Evolutionary conservation across 805 yeast genomes (phyloP).

Genomic region (Metschnikowia cubensis): DNA sequence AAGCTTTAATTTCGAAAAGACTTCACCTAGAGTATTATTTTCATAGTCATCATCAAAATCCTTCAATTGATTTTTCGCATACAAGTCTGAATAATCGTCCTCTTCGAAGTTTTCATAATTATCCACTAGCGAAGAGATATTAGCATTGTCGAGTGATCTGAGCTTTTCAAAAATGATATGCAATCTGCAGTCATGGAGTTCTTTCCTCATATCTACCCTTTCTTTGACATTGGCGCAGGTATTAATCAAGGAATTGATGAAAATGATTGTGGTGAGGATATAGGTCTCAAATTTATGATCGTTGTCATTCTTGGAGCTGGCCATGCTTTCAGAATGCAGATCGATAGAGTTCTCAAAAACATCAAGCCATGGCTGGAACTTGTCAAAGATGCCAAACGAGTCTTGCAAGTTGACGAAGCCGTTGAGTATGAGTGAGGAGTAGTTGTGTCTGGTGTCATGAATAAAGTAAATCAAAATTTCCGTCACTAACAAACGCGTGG

Average conservation of each 20-base stretch:
- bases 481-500: conserved; percentile 39
- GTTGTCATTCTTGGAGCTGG: conserved; percentile 9
- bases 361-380: conserved; percentile 41
- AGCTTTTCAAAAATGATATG: conserved; percentile 35
- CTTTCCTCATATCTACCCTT: conserved; percentile 32
- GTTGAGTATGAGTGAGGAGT: conserved; percentile 26
- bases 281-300: conserved; percentile 30
- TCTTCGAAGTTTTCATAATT: conserved; percentile 37
- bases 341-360: conserved; percentile 34
- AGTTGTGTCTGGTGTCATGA: conserved; percentile 18
- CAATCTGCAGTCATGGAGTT: conserved; percentile 34
- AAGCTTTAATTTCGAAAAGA: conserved; percentile 14
- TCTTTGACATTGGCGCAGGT: conserved; percentile 25
- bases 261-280: conserved; percentile 32
- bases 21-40: conserved; percentile 13
- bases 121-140: conserved; percentile 35
- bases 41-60: conserved; percentile 8
- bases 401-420: conserved; percentile 34
- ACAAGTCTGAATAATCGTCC: conserved; percentile 32
- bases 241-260: conserved; percentile 32
- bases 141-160: conserved; percentile 25
- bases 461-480: conserved; percentile 38
- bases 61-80: conserved; percentile 8
- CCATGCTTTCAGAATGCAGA: conserved; percentile 21
- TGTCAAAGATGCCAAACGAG: conserved; percentile 29